Evolutionary conservation across 2,329 filamentous ascomycete species (phyloP).

Genomic region (Penicillium psychrosexuale): DNA sequence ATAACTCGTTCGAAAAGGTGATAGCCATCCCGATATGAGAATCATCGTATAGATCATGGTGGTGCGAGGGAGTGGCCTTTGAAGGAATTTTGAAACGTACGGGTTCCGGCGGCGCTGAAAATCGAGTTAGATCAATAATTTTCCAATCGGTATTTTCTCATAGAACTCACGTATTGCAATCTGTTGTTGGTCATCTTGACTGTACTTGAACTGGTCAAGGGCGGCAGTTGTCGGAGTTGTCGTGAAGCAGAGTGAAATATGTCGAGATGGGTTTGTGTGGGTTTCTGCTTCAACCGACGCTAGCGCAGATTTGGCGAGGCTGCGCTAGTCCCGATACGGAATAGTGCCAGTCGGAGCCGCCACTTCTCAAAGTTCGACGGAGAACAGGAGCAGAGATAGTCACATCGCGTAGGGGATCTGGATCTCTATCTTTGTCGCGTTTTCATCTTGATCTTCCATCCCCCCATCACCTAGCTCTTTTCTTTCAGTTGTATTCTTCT

Average conservation of each 20-base stretch:
- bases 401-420: constrained; percentile 12
- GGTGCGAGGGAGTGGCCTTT: constrained; percentile 15
- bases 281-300: constrained; percentile 33
- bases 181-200: constrained; percentile 54
- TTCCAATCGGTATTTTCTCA: background rate
- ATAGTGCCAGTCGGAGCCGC: constrained; percentile 34
- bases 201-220: constrained; percentile 46
- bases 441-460: constrained; percentile 8
- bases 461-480: background rate
- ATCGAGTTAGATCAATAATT: constrained; percentile 28
- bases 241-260: constrained; percentile 40
- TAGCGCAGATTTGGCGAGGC: constrained; percentile 40
- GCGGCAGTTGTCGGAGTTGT: constrained; percentile 44
- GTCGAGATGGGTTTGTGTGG: constrained; percentile 45
- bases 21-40: constrained; percentile 2
- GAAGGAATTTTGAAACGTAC: constrained; percentile 53
- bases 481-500: background rate
- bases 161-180: constrained; percentile 48
- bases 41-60: constrained; percentile 22
- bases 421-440: constrained; percentile 15
- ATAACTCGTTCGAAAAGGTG: constrained; percentile 22
- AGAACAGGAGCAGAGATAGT: constrained; percentile 22
- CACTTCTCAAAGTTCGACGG: constrained; percentile 37
- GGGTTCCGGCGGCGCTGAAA: constrained; percentile 70
- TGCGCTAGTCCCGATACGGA: constrained; percentile 40